phyloP scores from a whole-genome alignment of 2,329 filamentous ascomycete species.

The Ceratocystis albifundus region DNA sequence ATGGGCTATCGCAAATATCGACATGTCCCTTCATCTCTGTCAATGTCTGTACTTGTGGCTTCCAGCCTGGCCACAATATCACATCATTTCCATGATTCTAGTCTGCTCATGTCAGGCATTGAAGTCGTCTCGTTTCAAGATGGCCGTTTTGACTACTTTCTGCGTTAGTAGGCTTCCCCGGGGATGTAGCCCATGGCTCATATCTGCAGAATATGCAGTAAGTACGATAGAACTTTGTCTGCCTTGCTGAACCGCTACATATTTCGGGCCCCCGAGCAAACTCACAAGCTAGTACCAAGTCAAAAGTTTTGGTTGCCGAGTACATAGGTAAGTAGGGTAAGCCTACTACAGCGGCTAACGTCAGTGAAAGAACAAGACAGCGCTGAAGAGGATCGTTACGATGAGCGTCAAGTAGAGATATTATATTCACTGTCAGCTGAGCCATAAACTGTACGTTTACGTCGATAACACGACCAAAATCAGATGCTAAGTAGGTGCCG shows the following conservation, averaged over 20 bases:
- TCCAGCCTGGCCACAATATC: neutral
- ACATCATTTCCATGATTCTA: neutral
- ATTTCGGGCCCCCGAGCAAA: constrained; percentile 28
- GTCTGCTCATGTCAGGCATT: neutral
- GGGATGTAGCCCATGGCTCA: constrained; percentile 5
- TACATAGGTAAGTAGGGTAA: constrained; percentile 29
- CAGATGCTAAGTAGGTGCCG: constrained; percentile 27
- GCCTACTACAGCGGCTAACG: constrained; percentile 27
- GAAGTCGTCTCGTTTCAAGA: neutral
- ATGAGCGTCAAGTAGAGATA: constrained; percentile 26
- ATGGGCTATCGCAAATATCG: neutral
- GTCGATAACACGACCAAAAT: constrained; percentile 29
- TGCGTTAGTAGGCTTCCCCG: neutral
- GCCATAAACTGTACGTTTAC: constrained; percentile 31
- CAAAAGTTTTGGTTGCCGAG: constrained; percentile 29
- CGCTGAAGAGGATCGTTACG: neutral
- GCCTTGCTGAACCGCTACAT: neutral
- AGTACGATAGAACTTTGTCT: constrained; percentile 6
- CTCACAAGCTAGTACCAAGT: constrained; percentile 27
- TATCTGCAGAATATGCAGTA: neutral
- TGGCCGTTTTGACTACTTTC: neutral
- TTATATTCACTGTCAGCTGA: constrained; percentile 29
- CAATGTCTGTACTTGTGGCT: no score
- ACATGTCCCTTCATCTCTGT: neutral
- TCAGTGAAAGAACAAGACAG: constrained; percentile 27